These are phyloP conservation scores for Penicillium freii DNA, from an alignment of 2,329 filamentous ascomycete genomes.

Conservation along the genomic window DNA sequence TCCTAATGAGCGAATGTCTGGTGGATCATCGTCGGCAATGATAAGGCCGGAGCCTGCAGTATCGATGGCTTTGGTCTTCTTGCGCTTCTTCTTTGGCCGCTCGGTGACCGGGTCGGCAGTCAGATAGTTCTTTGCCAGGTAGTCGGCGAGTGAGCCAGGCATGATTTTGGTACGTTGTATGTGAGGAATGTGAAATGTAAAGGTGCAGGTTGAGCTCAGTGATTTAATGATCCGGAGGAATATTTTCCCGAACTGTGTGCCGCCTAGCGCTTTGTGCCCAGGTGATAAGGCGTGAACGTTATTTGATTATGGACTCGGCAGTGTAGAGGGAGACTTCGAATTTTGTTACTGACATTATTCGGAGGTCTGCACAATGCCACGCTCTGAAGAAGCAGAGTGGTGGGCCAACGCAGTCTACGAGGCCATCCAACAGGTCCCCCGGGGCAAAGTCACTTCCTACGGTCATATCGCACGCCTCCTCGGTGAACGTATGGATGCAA, in stretches of 20 bases:
- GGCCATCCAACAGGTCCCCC: constrained; percentile 81
- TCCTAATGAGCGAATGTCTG: constrained; percentile 33
- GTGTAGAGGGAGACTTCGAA: neutral
- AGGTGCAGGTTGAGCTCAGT: constrained; percentile 8
- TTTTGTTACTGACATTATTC: neutral
- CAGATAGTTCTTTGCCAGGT: constrained; percentile 89
- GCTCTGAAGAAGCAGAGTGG: constrained; percentile 49
- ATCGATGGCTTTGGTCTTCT: constrained; percentile 50
- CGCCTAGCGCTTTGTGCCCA: constrained; percentile 3
- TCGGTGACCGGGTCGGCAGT: constrained; percentile 56
- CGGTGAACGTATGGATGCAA: constrained; percentile 55
- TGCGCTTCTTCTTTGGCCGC: constrained; percentile 58
- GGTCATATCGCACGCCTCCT: constrained; percentile 66
- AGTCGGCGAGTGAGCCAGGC: constrained; percentile 64
- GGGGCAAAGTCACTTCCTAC: constrained; percentile 82
- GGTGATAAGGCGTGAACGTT: neutral
- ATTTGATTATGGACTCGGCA: neutral
- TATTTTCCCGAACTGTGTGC: constrained; percentile 22
- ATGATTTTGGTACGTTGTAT: constrained; percentile 10
- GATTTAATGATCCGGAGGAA: constrained; percentile 23
- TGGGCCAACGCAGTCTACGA: constrained; percentile 68
- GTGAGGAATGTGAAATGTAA: neutral
- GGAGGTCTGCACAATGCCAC: constrained; percentile 36
- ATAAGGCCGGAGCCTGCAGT: constrained; percentile 43
- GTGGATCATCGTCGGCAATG: constrained; percentile 44